Conservation (phyloP, 495 filamentous ascomycete genomes). For the Penicillium dipodomyicola region DNA sequence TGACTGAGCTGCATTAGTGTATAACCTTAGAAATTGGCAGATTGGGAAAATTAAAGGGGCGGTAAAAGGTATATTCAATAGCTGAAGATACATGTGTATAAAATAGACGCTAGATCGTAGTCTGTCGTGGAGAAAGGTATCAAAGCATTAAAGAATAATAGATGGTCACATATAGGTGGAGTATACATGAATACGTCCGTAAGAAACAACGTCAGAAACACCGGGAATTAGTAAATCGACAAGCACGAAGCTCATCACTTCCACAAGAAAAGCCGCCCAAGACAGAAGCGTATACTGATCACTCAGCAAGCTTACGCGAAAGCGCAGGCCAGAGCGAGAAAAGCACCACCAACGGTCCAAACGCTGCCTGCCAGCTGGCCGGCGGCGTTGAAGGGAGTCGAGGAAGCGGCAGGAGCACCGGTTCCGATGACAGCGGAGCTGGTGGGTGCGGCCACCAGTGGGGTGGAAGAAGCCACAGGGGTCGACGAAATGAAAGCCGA, state of each 20-base stretch:
- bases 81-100: slow-evolving; percentile 14
- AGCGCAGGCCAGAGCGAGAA: slow-evolving; percentile 30
- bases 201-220: slow-evolving; percentile 13
- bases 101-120: slow-evolving; percentile 25
- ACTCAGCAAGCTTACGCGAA: slow-evolving; percentile 22
- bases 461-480: slow-evolving; percentile 18
- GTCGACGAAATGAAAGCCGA: slow-evolving; percentile 20
- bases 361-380: slow-evolving; percentile 22
- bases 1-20: no score
- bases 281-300: neutral
- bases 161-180: slow-evolving; percentile 18
- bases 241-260: neutral
- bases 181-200: slow-evolving; percentile 19
- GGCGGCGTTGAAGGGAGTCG: slow-evolving; percentile 22
- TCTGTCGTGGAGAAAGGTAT: slow-evolving; percentile 33
- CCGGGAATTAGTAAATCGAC: slow-evolving; percentile 5
- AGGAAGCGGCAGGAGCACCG: slow-evolving; percentile 15
- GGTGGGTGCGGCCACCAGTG: slow-evolving; percentile 11
- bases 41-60: neutral
- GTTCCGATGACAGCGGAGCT: slow-evolving; percentile 8
- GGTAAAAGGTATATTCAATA: slow-evolving; percentile 17
- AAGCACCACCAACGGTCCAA: slow-evolving; percentile 33
- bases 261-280: neutral
- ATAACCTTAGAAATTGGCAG: no score
- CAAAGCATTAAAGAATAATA: slow-evolving; percentile 26